These are phyloP conservation scores for Xylaria curta DNA, from an alignment of 495 filamentous ascomycete species.

Conservation along the genomic window DNA sequence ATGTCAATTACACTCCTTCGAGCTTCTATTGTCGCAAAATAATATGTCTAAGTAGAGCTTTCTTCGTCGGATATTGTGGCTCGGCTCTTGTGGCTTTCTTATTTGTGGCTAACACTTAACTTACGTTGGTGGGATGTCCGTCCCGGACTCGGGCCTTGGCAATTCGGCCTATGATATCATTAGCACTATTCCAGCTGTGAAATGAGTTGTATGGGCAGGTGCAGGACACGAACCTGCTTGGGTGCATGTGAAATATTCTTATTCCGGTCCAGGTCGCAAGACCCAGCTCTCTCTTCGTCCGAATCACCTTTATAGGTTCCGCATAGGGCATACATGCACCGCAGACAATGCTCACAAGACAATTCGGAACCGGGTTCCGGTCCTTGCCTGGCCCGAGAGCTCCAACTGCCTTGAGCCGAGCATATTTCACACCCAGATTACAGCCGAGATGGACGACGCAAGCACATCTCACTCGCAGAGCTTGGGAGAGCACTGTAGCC, in stretches of 20 bases:
- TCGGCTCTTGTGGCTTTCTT: background rate
- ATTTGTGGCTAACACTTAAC: background rate
- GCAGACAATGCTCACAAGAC: conserved; percentile 37
- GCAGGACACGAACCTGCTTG: background rate
- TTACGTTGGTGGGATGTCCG: background rate
- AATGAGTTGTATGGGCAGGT: conserved; percentile 1
- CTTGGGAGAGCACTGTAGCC: conserved; percentile 50
- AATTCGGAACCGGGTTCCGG: conserved; percentile 42
- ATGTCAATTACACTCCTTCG: background rate
- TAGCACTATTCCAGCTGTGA: conserved; percentile 1
- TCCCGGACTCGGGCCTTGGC: conserved; percentile 19
- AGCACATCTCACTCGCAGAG: conserved; percentile 9
- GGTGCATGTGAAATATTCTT: background rate
- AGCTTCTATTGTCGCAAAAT: background rate
- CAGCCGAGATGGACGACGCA: conserved; percentile 32
- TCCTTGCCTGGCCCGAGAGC: conserved; percentile 38
- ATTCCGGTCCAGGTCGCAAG: conserved; percentile 4
- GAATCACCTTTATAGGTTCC: conserved; percentile 3
- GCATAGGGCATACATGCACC: conserved; percentile 26
- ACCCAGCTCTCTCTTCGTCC: background rate
- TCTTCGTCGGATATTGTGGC: background rate
- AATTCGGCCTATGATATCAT: conserved; percentile 26
- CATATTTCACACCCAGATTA: conserved; percentile 28
- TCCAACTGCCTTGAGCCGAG: conserved; percentile 26
- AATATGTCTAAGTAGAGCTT: background rate